Percentiles rank a stretch among this genome's conserved stretches.
Evolutionary conservation across 2,329 filamentous ascomycete species (phyloP).

Genomic region (Myrmaecium sp.): DNA sequence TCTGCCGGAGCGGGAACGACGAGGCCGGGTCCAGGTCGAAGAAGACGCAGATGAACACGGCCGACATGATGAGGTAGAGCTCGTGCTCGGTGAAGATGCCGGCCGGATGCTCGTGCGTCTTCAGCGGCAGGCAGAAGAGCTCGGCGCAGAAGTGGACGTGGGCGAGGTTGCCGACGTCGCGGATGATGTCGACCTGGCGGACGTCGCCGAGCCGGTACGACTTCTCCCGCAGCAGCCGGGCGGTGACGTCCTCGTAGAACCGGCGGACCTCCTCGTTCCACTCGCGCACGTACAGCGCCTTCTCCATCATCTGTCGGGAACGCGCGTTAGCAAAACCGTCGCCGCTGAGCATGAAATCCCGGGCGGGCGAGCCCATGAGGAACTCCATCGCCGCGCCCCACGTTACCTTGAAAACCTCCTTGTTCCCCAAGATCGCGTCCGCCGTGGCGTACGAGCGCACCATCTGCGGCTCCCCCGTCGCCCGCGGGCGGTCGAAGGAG

Average conservation of each 20-base stretch:
- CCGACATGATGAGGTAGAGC: conserved; percentile 35
- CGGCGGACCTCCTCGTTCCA: conserved; percentile 48
- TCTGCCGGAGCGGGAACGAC: conserved; percentile 34
- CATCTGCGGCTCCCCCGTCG: conserved; percentile 27
- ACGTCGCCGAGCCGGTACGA: conserved; percentile 44
- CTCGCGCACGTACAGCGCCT: conserved; percentile 41
- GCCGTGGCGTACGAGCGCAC: conserved; percentile 45
- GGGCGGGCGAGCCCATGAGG: conserved; percentile 41
- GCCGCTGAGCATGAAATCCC: conserved; percentile 37
- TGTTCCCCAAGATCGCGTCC: conserved; percentile 43
- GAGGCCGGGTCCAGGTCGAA: conserved; percentile 36
- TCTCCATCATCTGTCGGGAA: conserved; percentile 22
- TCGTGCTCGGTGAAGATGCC: conserved; percentile 38
- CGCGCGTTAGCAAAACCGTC: conserved; percentile 15
- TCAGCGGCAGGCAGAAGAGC: conserved; percentile 38
- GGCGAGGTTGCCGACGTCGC: conserved; percentile 37
- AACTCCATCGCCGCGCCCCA: conserved; percentile 48
- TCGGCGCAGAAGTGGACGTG: conserved; percentile 38
- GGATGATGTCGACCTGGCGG: conserved; percentile 53
- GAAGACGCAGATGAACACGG: conserved; percentile 37
- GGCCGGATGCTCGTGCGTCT: conserved; percentile 32
- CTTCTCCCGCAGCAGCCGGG: conserved; percentile 46
- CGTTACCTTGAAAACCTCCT: conserved; percentile 43
- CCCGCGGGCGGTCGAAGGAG: conserved; percentile 46
- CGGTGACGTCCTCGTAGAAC: conserved; percentile 50